Evolutionary conservation across 805 yeast species (phyloP), one percentile per base, ranked within the genome.

Genomic region (Candida sanyiensis): DNA sequence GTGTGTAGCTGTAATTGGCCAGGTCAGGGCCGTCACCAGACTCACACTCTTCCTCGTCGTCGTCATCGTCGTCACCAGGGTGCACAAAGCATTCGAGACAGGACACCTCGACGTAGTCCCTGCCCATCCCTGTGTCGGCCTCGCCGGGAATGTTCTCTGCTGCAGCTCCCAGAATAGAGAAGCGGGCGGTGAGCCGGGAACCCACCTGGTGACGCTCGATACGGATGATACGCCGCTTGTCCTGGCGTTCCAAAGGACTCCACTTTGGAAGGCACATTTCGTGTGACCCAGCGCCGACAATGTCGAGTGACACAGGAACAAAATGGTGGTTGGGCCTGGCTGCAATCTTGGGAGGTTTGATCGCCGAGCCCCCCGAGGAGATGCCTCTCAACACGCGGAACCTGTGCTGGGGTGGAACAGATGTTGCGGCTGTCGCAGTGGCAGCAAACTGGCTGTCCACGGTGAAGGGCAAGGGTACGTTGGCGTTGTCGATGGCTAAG

Each of bases 41-140:
- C n/a, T n/a, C n/a, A n/a, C n/a, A n/a, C n/a, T 50, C 48, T 30
- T 50, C 56, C 20, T 57, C 59, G 23, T 55, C 51, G 8, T 52
- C 59, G 26, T 54, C 61, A 1, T 41, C 35, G 46, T 64, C 66
- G 19, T 64, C 64, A 35, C 53, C 56, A 1, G 48, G 38, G 19
- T 53, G 43, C 13, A 48, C 55, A 23, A 50, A 51, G 44, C 80
- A 73, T 48, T 72, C 72, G 32, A 78, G 59, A 49, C 83, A 78
- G 24, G 80, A 72, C 11, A 78, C 78, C 49, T 78, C 84, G 20
- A 75, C 70, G 19, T 71, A 70, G 38, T 70, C 75, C 37, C 64
- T 71, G 23, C 68, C 73, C 3, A 51, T 47, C 3, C 64, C 63
- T 10, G 58, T 47, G 0, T 68, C 61, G 1, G 64, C 56, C 0